Evolutionary conservation across 805 yeast species (phyloP), one percentile per base, ranked within the genome.

Genomic region (Saccharomycopsis fibuligera): DNA sequence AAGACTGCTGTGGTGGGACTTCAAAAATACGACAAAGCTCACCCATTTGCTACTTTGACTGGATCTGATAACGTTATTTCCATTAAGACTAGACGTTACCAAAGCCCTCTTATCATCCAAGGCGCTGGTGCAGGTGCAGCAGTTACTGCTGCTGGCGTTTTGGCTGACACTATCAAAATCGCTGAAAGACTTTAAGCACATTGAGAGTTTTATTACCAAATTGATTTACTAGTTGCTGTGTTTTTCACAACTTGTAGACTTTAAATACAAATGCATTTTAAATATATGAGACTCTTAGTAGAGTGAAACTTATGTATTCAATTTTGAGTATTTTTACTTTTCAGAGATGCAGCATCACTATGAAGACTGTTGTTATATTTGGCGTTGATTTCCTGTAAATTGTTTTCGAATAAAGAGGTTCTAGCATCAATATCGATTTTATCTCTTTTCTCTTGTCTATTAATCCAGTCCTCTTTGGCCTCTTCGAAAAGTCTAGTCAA

Each of bases 61-160:
- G 99, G 99, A 45, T 86, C 96, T 54, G 98, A 93, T 66, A 93
- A 93, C 63, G 96, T 93, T 51, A 83, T 93, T 54, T 82, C 97
- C 21, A 85, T 93, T 70, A 83, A 81, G 66, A 84, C 97, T 29
- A 81, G 86, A 64, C 85, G 99, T 71, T 93, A 93, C 68, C 78
- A 83, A 36, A 88, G 87, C 68, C 99, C 99, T 47, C 75, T 93
- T 64, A 83, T 93, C 54, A 77, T 93, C 60, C 99, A 93, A 75
- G 99, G 99, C 69, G 99, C 99, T 29, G 99, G 95, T 59, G 78
- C 96, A 59, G 93, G 95, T 62, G 82, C 81, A 41, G 85, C 70
- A 16, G 86, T 81, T 41, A 80, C 86, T 29, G 86, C 86, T 51
- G 82, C 83, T 59, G 99, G 99, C 68, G 47, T 50, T 42, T 76